Percentiles rank a stretch among this genome's conserved stretches.
Conservation (phyloP, 73 alveolate species). For the Durusdinium trenchii region DNA sequence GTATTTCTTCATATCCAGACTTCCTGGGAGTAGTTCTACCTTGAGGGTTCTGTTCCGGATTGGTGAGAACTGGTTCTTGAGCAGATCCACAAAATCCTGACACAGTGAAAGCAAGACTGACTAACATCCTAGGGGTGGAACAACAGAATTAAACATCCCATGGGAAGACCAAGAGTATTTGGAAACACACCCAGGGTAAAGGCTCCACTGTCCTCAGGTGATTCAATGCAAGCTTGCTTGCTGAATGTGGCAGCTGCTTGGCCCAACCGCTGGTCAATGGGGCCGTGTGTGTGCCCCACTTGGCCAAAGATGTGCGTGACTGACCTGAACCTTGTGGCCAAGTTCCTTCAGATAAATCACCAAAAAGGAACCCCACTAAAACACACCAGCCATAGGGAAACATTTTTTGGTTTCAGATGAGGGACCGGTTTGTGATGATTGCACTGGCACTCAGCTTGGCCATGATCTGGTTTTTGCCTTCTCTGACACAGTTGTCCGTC, state of each 20-base stretch:
- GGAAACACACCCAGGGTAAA: neutral
- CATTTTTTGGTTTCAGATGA: neutral
- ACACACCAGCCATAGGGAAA: neutral
- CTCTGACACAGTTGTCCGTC: slow-evolving; percentile 36
- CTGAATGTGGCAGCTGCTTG: neutral
- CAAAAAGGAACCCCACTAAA: neutral
- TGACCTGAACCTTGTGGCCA: neutral
- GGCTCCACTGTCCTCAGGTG: neutral
- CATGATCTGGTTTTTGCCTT: slow-evolving; percentile 33
- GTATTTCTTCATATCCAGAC: slow-evolving; percentile 1
- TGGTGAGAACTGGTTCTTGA: neutral
- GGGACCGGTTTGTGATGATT: neutral
- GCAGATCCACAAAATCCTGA: slow-evolving; percentile 9
- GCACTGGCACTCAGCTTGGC: neutral
- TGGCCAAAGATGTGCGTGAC: slow-evolving; percentile 17
- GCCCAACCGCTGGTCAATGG: slow-evolving; percentile 24
- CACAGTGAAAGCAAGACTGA: neutral
- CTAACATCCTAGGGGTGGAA: neutral
- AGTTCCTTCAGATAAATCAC: neutral
- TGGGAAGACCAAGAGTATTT: neutral
- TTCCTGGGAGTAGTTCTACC: neutral
- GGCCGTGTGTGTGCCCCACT: slow-evolving; percentile 45
- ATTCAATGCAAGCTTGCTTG: neutral
- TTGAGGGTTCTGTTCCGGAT: neutral
- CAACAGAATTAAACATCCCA: neutral